A percentile compares a stretch with the other conserved stretches of the same genome.
phyloP scores from a whole-genome alignment of 768 basidiomycete genomes.

The Boletus reticuloceps region DNA sequence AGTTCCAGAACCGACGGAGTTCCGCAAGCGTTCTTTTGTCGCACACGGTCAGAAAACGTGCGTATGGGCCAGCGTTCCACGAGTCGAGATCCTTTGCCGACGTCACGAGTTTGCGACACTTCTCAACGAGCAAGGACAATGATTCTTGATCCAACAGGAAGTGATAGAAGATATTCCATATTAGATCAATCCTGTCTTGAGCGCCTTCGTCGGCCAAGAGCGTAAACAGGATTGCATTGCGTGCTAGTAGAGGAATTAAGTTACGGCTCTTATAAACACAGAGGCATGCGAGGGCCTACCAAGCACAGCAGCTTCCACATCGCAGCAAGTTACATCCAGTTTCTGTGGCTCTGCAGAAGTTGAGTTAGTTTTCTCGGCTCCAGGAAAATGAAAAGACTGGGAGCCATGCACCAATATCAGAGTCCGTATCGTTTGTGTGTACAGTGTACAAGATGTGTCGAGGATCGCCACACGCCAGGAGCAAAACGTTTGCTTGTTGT shows the following conservation, averaged over 20 bases:
- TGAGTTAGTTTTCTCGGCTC: background rate
- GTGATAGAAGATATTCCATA: slow-evolving; percentile 35
- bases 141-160: slow-evolving; percentile 24
- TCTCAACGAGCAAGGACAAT: slow-evolving; percentile 22
- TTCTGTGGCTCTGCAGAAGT: slow-evolving; percentile 20
- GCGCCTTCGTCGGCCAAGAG: slow-evolving; percentile 25
- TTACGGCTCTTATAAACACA: background rate
- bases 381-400: background rate
- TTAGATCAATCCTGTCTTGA: slow-evolving; percentile 10
- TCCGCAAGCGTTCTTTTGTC: slow-evolving; percentile 23
- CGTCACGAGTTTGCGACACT: slow-evolving; percentile 24
- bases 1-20: slow-evolving; percentile 21
- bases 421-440: slow-evolving; percentile 15
- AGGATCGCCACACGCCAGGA: slow-evolving; percentile 58
- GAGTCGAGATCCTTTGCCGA: slow-evolving; percentile 15
- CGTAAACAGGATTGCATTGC: slow-evolving; percentile 29
- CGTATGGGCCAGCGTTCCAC: slow-evolving; percentile 29
- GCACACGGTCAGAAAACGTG: slow-evolving; percentile 23
- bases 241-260: slow-evolving; percentile 14
- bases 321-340: slow-evolving; percentile 31
- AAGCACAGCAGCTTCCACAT: slow-evolving; percentile 28
- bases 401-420: slow-evolving; percentile 5
- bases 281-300: slow-evolving; percentile 14
- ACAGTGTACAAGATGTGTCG: slow-evolving; percentile 53
- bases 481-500: slow-evolving; percentile 44